phyloP scores from a whole-genome alignment of 768 basidiomycete genomes.

The Suillus subalutaceus region DNA sequence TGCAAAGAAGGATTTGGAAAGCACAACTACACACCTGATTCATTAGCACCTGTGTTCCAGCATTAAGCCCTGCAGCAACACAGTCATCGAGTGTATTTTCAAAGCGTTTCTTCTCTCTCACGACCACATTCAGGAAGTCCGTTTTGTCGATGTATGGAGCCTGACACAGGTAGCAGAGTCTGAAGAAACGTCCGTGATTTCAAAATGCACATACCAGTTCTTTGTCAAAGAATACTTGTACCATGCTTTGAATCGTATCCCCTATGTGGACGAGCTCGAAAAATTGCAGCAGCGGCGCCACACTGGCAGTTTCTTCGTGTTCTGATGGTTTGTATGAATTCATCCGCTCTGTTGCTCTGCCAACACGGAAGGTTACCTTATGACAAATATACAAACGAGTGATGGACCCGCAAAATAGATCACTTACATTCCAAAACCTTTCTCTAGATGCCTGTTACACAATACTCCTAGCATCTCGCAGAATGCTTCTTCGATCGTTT shows the following conservation, averaged over 20 bases:
- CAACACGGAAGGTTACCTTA: neutral
- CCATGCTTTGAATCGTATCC: conserved; percentile 96
- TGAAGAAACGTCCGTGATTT: neutral
- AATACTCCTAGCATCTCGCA: conserved; percentile 80
- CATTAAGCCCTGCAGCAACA: conserved; percentile 91
- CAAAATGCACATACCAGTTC: conserved; percentile 64
- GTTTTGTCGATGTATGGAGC: conserved; percentile 88
- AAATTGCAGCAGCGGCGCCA: conserved; percentile 94
- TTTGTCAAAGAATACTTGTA: conserved; percentile 98
- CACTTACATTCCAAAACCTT: conserved; percentile 78
- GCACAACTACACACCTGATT: conserved; percentile 63
- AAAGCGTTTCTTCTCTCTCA: conserved; percentile 96
- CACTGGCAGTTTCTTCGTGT: conserved; percentile 76
- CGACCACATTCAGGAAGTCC: conserved; percentile 91
- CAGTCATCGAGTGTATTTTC: conserved; percentile 91
- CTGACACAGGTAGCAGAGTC: conserved; percentile 37
- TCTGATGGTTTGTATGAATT: conserved; percentile 86
- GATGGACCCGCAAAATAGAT: neutral
- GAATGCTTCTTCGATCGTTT: conserved; percentile 94
- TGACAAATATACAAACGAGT: conserved; percentile 3
- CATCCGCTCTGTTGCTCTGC: conserved; percentile 90
- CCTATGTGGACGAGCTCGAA: conserved; percentile 97
- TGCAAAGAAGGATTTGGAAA: neutral
- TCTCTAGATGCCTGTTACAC: conserved; percentile 74
- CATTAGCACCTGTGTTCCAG: conserved; percentile 95